Evolutionary conservation across 306 rosid genomes (phyloP).

Genomic region (Vigna reflexopilosa): DNA sequence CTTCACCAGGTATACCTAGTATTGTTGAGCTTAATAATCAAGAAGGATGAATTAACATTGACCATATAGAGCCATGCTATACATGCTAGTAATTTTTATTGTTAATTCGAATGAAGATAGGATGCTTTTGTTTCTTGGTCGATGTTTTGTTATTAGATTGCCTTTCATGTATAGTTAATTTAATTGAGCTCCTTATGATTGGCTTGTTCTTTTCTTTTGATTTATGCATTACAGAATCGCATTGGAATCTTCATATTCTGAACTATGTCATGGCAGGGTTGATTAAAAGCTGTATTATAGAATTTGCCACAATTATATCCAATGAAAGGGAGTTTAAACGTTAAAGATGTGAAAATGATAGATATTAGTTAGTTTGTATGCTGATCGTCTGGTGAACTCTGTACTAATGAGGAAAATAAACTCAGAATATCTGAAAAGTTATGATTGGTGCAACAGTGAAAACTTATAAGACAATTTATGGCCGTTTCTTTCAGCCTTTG

Average conservation of each 20-base stretch:
- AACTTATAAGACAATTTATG: conserved; percentile 15
- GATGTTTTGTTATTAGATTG: not conserved
- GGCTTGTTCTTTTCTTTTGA: conserved; percentile 16
- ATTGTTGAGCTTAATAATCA: not conserved
- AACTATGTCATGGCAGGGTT: not conserved
- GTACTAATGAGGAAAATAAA: conserved; percentile 31
- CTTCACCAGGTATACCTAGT: conserved; percentile 65
- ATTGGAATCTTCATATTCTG: not conserved
- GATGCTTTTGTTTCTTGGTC: not conserved
- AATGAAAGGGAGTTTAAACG: conserved; percentile 30
- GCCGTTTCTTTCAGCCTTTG: not conserved
- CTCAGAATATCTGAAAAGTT: not conserved
- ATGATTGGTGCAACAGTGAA: not conserved
- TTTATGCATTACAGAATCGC: conserved; percentile 5
- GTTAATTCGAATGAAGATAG: not conserved
- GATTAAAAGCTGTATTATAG: not conserved
- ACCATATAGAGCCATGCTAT: not conserved
- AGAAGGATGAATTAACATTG: conserved; percentile 4
- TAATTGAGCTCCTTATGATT: not conserved
- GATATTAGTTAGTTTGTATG: not conserved
- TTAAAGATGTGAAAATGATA: conserved; percentile 1
- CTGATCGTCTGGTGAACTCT: not conserved
- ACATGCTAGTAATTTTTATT: conserved; percentile 1
- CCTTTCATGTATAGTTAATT: conserved; percentile 8
- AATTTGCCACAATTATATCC: conserved; percentile 5